Base-by-base conservation (phyloP, 2,329 filamentous ascomycete species). In the Arthrobotrys entomopaga region DNA sequence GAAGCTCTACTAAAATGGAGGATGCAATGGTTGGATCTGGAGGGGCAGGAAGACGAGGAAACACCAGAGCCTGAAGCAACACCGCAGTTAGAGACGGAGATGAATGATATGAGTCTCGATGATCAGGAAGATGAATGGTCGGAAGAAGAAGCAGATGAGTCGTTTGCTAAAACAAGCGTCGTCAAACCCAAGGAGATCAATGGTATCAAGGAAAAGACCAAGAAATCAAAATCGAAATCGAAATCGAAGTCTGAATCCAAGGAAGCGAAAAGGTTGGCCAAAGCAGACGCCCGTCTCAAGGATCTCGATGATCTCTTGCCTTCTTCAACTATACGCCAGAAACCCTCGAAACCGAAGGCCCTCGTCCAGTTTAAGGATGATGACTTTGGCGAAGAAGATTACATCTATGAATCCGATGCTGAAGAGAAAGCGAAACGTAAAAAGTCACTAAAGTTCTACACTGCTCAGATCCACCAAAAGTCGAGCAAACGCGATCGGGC, bases 391-490 rank as follows among this genome's bases (percentile, higher is more conserved):
- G 95, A 99, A 79, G 93, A 97, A 81, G 90, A 91, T 15, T 83
- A 85, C 2, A 86, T 98, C 70, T 92, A 93, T 63, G 88, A 89
- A 10, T 86, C 89, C 75, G 89, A 94, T 74, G 90, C 92, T 0
- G 91, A 91, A 48, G 92, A 96, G 79, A 99, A 99, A 83, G 91
- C 90, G 0, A 87, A 88, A 72, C 91, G 91, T 82, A 97, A 95
- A 85, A 97, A 96, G 85, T 92, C 88, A 77, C 87, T 99, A 69
- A 91, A 93, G 76, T 99, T 99, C 85, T 99, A 99, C 86, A 98
- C 96, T 1, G 97, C 93, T 2, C 95, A 99, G 81, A 95, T 99
- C 77, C 90, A 91, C 26, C 94, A 98, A 81, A 98, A 97, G 83
- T 89, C 92, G 66, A 96, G 92, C 83, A 93, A 92, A 81, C 91